phyloP scores from a whole-genome alignment of 23 red algal genomes.

The Agarophyton chilense region DNA sequence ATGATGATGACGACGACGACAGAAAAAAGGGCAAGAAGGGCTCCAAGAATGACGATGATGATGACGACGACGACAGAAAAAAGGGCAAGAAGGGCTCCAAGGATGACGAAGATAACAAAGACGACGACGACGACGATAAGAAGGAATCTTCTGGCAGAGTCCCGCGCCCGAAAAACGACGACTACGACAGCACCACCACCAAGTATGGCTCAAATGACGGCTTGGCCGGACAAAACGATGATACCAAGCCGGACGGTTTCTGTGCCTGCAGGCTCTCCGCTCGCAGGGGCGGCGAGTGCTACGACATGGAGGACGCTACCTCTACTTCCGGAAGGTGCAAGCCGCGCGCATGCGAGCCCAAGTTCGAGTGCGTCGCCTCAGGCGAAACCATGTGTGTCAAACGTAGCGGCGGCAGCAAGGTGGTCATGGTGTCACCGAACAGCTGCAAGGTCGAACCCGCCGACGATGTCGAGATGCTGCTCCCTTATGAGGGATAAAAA shows the following conservation, averaged over 20 bases:
- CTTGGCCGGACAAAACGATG: not conserved
- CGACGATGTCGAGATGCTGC: not conserved
- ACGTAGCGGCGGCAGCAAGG: not conserved
- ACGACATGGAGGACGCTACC: not conserved
- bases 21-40: not conserved
- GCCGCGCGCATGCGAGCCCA: not conserved
- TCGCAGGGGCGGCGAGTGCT: not conserved
- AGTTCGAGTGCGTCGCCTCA: slow-evolving; percentile 7
- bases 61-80: too few species aligned
- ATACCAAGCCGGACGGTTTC: not conserved
- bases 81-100: too few species aligned
- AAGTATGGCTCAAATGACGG: not conserved
- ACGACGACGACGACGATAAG: too few species aligned
- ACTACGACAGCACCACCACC: not conserved
- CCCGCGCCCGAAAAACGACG: not conserved
- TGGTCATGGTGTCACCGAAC: slow-evolving; percentile 10
- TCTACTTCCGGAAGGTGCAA: not conserved
- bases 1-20: slow-evolving; percentile 7
- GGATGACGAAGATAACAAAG: not conserved
- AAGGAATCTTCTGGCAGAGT: too few species aligned
- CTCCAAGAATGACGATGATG: not conserved
- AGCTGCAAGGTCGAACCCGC: not conserved
- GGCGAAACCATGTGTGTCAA: not conserved
- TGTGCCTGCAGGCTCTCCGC: not conserved
- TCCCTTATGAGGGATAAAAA: slow-evolving; percentile 2